Evolutionary conservation across 352 stramenopile genomes (phyloP), one percentile per base, ranked within the genome.

Genomic region (Globisporangium sylvaticum): DNA sequence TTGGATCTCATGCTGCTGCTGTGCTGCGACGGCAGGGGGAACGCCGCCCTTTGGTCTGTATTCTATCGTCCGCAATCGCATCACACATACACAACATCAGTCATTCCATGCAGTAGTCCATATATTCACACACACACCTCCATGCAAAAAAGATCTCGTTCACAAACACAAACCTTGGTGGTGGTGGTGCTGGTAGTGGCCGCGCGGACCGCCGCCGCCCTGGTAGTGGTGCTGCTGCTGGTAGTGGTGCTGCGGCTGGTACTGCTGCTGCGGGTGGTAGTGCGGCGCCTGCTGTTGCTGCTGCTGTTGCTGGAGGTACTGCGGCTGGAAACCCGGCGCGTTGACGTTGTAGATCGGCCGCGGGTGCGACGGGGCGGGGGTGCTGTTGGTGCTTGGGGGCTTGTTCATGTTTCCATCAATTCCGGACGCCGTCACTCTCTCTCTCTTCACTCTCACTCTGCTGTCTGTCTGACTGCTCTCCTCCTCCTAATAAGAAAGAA

Each of bases 341-440:
- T 74, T 69, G 42, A 69, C 65, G 27, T 70, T 67, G 67, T 80
- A 86, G 15, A 50, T 24, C 42, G 42, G 71, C 65, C 61, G 59
- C 62, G 63, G 63, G 12, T 56, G 63, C 54, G 54, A 22, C 42
- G 56, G 37, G 37, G 62, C 22, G 65, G 54, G 71, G 46, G 44
- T 73, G 62, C 32, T 48, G 32, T 37, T 66, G 54, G 10, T 65
- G 58, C 31, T 66, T 85, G 75, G 78, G 58, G 76, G 66, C 72
- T 86, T 44, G 37, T 12, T 88, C 80, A 74, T 65, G 68, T 42
- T 81, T 77, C 70, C 79, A 84, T 87, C 65, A 57, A 87, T 68
- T 56, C 62, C 14, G 5, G 46, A 61, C 39, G 37, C 58, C 37
- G 29, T 5, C 9, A 42, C 24, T 44, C 44, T 58, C 37, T 20